Base-by-base conservation (phyloP, 306 rosid species). In the Quercus dentata region DNA sequence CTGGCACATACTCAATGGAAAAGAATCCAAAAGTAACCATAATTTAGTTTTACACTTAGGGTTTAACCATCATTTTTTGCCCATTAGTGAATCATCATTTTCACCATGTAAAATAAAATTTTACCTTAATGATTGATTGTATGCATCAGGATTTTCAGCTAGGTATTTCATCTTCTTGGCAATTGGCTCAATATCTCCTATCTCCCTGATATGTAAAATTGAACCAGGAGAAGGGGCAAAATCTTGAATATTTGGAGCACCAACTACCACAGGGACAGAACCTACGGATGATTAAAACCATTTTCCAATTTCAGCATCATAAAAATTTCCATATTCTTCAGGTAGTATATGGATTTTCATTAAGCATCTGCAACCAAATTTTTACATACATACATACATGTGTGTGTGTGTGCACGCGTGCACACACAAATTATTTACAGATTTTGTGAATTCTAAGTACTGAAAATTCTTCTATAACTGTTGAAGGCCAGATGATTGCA, bases 231-330 rank as follows among this genome's bases (percentile, higher is more conserved):
- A 83, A 79, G 99, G 99, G 69, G 97, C 90, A 71, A 87, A 95
- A 27, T 95, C 99, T 85, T 86, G 87, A 88, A 93, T 93, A 78
- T 95, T 95, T 69, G 99, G 97, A 83, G 99, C 89, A 59, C 99
- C 99, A 78, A 95, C 85, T 73, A 93, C 97, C 83, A 95, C 97
- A 27, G 99, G 98, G 64, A 95, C 74, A 56, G 97, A 68, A 86
- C 99, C 99, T 95, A 76, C 44, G 67, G 56, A 74, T 63, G 54
- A 73, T 25, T 76, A 69, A 49, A 18, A 73, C 83, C 71, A 78
- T 76, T 83, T 81, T 86, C 73, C 41, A 75, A 62, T 33, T 25
- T 70, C 51, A 70, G 81, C 51, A 78, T 8, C 64, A 25, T 56
- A 56, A 62, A 58, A 61, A 46, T 49, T 31, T 35, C 75, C 52